phyloP scores from a whole-genome alignment of 2,329 filamentous ascomycete genomes.

The Stenocarpella maydis region DNA sequence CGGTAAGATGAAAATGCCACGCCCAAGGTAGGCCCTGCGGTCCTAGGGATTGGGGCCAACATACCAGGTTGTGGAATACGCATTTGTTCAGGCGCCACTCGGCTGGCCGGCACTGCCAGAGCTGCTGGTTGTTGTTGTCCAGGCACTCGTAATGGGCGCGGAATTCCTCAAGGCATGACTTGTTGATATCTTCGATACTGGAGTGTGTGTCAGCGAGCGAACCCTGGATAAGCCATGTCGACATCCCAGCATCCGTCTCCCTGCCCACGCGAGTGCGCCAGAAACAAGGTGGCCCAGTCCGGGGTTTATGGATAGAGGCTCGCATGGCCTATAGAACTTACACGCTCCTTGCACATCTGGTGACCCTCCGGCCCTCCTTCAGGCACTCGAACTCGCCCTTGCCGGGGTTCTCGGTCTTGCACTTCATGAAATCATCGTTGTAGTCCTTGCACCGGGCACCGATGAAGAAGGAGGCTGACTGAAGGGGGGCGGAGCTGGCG shows the following conservation, averaged over 20 bases:
- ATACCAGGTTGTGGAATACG: conserved; percentile 93
- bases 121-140: conserved; percentile 96
- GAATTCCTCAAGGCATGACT: conserved; percentile 90
- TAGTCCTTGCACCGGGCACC: conserved; percentile 92
- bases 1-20: background rate
- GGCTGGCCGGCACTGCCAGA: conserved; percentile 90
- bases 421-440: conserved; percentile 99
- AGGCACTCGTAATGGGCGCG: conserved; percentile 93
- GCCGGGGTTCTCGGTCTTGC: conserved; percentile 94
- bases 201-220: conserved; percentile 25
- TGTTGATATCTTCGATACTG: conserved; percentile 95
- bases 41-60: conserved; percentile 45
- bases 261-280: too few species aligned
- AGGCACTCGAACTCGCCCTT: conserved; percentile 93
- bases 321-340: conserved; percentile 60
- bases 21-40: background rate
- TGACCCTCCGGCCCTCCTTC: conserved; percentile 96
- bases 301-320: background rate
- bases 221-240: background rate
- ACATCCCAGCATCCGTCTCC: background rate
- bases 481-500: conserved; percentile 87
- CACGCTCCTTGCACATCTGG: conserved; percentile 95
- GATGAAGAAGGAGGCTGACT: conserved; percentile 96
- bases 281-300: conserved; percentile 4
- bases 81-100: conserved; percentile 95